phyloP scores from a whole-genome alignment of 805 yeast species.

The baker's yeast (Saccharomyces cerevisiae) region DNA sequence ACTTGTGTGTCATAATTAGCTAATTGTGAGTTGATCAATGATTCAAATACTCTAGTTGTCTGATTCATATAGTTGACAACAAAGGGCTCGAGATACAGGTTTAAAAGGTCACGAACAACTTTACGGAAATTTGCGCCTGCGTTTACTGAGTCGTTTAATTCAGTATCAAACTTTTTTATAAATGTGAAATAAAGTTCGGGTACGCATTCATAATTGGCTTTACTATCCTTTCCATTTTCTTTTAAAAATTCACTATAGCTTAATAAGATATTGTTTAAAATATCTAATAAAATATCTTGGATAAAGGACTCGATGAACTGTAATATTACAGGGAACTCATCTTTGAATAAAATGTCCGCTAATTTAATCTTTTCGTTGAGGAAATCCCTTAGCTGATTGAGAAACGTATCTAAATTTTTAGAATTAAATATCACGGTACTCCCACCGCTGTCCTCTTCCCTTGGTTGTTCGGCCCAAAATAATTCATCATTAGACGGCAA shows the following conservation, averaged over 20 bases:
- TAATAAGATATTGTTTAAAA: slow-evolving; percentile 11
- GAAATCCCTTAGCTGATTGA: slow-evolving; percentile 24
- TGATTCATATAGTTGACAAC: slow-evolving; percentile 29
- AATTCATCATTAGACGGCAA: neutral
- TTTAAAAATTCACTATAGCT: slow-evolving; percentile 11
- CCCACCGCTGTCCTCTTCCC: neutral
- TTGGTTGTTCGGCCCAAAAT: neutral
- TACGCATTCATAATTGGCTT: slow-evolving; percentile 10
- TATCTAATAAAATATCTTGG: slow-evolving; percentile 30
- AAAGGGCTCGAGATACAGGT: slow-evolving; percentile 33
- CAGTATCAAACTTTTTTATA: slow-evolving; percentile 27
- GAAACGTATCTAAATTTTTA: slow-evolving; percentile 17
- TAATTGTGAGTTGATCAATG: slow-evolving; percentile 21
- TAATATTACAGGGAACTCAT: slow-evolving; percentile 34
- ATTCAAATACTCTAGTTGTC: slow-evolving; percentile 27
- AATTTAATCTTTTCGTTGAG: slow-evolving; percentile 32
- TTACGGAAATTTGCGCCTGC: slow-evolving; percentile 30
- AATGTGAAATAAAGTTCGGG: slow-evolving; percentile 29
- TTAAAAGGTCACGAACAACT: slow-evolving; percentile 28
- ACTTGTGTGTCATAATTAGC: slow-evolving; percentile 19
- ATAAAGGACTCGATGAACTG: slow-evolving; percentile 33
- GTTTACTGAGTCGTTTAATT: slow-evolving; percentile 32
- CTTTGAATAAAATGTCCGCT: slow-evolving; percentile 34
- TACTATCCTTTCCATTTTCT: slow-evolving; percentile 15
- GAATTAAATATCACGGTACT: slow-evolving; percentile 2